Base-by-base conservation (phyloP, 129 eudicot genomes). In the Oenanthe sinensis region DNA sequence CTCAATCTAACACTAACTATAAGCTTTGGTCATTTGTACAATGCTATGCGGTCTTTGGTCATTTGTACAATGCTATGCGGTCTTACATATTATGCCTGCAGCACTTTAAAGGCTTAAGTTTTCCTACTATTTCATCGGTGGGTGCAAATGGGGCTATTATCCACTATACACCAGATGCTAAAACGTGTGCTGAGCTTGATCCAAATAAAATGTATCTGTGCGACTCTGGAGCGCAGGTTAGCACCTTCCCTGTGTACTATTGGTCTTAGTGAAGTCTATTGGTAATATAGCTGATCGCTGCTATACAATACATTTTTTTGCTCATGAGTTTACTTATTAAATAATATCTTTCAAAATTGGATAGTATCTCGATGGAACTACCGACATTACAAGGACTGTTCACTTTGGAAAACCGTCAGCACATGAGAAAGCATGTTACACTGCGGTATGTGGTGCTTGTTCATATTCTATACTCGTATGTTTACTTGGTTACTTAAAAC, bases 191-290 rank as follows among this genome's bases (percentile, higher is more conserved):
- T 13, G 99, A 96, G 82, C 92, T 96, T 75, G 95, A 90, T 81
- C 99, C 99, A 50, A 86, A 92, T 74, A 77, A 85, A 83, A 92
- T 96, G 84, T 96, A 96, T 81, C 89, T 96, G 52, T 90, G 86
- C 83, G 99, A 96, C 80, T 96, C 99, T 20, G 99, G 99, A 84
- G 99, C 95, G 67, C 99, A 96, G 99, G 99, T 96, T 72, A 75
- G 82, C 60, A 54, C 46, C 67, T 60, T 22, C 71, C 82, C 78
- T 22, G 8, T 16, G 0, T 79, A 37, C 40, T 24, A 22, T 24
- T 15, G 46, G 76, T 50, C 7, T 67, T 74, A 20, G 28, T 14
- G 5, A 68, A 42, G 10, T 47, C n/a, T 12, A 24, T 65, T n/a
- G 10, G 40, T 13, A 3, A 77, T 14, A 71, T 77, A 77, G 71